A percentile compares a stretch with the other conserved stretches of the same genome.
phyloP scores from a whole-genome alignment of 2,329 filamentous ascomycete species.

The Colletotrichum horii region DNA sequence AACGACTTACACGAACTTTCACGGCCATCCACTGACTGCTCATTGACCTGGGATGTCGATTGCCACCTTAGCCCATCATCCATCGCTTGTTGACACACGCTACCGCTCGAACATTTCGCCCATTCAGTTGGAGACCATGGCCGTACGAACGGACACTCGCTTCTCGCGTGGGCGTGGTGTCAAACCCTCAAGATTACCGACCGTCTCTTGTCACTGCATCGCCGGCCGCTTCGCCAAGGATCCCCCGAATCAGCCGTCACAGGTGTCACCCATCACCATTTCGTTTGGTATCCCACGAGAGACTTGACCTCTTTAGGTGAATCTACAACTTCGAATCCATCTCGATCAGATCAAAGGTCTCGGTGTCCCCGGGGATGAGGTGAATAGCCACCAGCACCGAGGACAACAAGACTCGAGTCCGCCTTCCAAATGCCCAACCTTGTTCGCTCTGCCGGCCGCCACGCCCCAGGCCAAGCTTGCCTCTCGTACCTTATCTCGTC shows the following conservation, averaged over 20 bases:
- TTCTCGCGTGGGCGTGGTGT: not conserved
- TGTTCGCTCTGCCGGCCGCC: not conserved
- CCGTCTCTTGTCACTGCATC: not conserved
- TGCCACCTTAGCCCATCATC: not conserved
- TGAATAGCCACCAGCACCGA: not conserved
- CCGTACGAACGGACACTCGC: not conserved
- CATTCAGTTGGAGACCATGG: not conserved
- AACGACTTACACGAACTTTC: not conserved
- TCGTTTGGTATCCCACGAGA: not conserved
- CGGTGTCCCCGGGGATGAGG: not conserved
- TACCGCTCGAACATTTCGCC: not conserved
- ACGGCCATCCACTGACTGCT: not conserved
- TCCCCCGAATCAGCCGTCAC: not conserved
- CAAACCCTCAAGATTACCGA: not conserved
- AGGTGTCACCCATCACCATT: not conserved
- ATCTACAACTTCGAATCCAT: not conserved
- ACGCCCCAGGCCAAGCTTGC: not conserved
- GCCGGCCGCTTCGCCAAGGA: not conserved
- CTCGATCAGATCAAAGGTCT: not conserved
- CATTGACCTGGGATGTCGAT: not conserved
- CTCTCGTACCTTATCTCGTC: not conserved
- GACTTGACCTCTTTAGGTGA: not conserved
- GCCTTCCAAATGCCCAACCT: not conserved
- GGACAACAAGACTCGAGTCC: not conserved
- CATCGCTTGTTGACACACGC: not conserved